phyloP scores from a whole-genome alignment of 306 rosid genomes.

The Boehmeria nivea region DNA sequence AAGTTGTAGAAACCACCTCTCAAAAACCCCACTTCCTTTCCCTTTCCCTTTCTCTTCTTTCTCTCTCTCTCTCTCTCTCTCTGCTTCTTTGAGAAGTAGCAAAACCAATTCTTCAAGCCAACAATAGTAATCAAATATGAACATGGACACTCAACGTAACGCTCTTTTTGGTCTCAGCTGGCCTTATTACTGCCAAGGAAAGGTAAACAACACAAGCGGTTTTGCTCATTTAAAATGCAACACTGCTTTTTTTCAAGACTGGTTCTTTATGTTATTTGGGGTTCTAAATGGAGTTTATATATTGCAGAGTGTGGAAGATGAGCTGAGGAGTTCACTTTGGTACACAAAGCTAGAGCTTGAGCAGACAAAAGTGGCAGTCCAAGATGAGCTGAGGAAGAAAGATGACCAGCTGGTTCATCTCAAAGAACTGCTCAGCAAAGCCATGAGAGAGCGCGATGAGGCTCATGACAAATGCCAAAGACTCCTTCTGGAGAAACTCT shows the following conservation, averaged over 20 bases:
- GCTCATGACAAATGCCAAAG: slow-evolving; percentile 62
- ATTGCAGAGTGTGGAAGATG: slow-evolving; percentile 63
- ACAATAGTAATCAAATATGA: neutral
- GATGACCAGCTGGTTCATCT: slow-evolving; percentile 64
- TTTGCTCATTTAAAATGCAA: too few relatives aligned
- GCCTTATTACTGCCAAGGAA: slow-evolving; percentile 66
- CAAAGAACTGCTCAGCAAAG: slow-evolving; percentile 57
- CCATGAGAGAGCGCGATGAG: slow-evolving; percentile 78
- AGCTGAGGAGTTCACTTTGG: slow-evolving; percentile 58
- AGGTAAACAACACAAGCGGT: slow-evolving; percentile 30
- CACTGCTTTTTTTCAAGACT: too few relatives aligned
- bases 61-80: slow-evolving; percentile 1
- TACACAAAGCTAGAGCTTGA: slow-evolving; percentile 73
- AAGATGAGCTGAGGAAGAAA: slow-evolving; percentile 76
- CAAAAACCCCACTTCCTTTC: slow-evolving; percentile 32
- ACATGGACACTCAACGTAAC: slow-evolving; percentile 64
- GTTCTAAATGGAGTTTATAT: too few relatives aligned
- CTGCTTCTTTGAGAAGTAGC: neutral
- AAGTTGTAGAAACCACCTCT: slow-evolving; percentile 26
- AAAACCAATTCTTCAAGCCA: too few relatives aligned
- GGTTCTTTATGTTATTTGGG: too few relatives aligned
- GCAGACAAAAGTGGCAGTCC: slow-evolving; percentile 59
- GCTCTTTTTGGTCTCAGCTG: slow-evolving; percentile 43
- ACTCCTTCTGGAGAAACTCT: slow-evolving; percentile 52
- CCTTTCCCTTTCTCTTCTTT: slow-evolving; percentile 7